Evolutionary conservation across 129 eudicot genomes (phyloP), one percentile per base, ranked within the genome.

Genomic region (Lonicera japonica): DNA sequence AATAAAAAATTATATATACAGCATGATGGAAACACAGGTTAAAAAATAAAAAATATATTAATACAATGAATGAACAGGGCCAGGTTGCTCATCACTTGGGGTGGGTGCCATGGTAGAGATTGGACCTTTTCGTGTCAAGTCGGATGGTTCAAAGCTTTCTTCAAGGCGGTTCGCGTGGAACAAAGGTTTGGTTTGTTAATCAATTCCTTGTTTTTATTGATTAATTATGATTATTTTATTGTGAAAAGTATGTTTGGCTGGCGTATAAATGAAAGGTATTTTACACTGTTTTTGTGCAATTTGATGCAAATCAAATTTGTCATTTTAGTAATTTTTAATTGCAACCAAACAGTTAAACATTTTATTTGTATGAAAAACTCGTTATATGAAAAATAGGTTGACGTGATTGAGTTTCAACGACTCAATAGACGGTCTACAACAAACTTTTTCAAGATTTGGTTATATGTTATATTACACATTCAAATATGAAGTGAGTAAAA

Each of bases 31-130:
- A 29, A 29, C 36, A 2, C 36, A 29, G 6, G 36, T 29, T 29
- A 29, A 29, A 29, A 29, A 29, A 6, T 6, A 43, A 43, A 11
- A 50, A 50, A 16, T 1, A 50, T 25, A 29, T 16, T 38, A 29
- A 17, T 8, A 0, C 19, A 21, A 13, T 75, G 20, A 39, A 11
- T 57, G 20, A 22, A 50, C 76, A 83, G 85, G 85, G 18, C 89
- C 85, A 15, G 89, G 89, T 46, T 83, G 89, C 54, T 83, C 89
- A 4, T 83, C 82, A 11, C 77, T 83, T 5, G 89, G 89, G 10
- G 70, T 75, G 23, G 89, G 85, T 54, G 85, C 89, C 53, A 75
- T 83, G 89, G 72, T 79, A 21, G 89, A 83, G 77, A 68, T 79
- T 58, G 89, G 89, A 48, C 85, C 89, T 5, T 83, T 83, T 54